A percentile compares a stretch with the other conserved stretches of the same genome.
phyloP scores from a whole-genome alignment of 495 filamentous ascomycete species.

The Trichoderma gamsii region DNA sequence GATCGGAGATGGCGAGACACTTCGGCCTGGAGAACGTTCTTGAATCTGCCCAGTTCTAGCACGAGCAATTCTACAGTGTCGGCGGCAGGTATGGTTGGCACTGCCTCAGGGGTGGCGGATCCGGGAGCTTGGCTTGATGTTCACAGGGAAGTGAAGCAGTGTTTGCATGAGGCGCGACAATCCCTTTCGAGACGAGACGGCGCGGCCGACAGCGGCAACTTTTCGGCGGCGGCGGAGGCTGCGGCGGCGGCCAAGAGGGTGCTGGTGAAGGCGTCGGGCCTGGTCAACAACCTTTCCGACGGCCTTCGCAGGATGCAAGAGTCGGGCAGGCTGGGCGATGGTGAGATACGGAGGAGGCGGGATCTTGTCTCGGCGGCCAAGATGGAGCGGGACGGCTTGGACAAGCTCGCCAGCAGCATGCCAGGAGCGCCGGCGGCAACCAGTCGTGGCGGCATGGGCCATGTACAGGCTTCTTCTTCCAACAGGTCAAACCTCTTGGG shows the following conservation, averaged over 20 bases:
- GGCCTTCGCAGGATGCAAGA: constrained; percentile 55
- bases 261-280: constrained; percentile 64
- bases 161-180: constrained; percentile 75
- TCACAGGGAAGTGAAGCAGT: constrained; percentile 72
- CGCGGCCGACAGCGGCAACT: constrained; percentile 55
- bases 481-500: constrained; percentile 35
- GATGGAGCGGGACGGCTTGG: constrained; percentile 81
- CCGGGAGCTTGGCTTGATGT: constrained; percentile 82
- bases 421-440: constrained; percentile 36
- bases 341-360: constrained; percentile 74
- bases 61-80: constrained; percentile 41
- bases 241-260: constrained; percentile 74
- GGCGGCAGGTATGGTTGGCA: constrained; percentile 39
- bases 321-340: constrained; percentile 58
- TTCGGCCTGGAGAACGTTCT: constrained; percentile 74
- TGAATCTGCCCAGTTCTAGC: constrained; percentile 64
- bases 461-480: constrained; percentile 23
- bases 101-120: constrained; percentile 54
- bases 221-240: constrained; percentile 56
- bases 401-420: constrained; percentile 70
- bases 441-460: constrained; percentile 19
- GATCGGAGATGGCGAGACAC: constrained; percentile 85
- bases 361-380: constrained; percentile 72
- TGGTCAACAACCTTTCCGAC: constrained; percentile 62
- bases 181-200: constrained; percentile 71